Evolutionary conservation across 1,284 basidiomycete species (phyloP).

Genomic region (Naganishia sp.): DNA sequence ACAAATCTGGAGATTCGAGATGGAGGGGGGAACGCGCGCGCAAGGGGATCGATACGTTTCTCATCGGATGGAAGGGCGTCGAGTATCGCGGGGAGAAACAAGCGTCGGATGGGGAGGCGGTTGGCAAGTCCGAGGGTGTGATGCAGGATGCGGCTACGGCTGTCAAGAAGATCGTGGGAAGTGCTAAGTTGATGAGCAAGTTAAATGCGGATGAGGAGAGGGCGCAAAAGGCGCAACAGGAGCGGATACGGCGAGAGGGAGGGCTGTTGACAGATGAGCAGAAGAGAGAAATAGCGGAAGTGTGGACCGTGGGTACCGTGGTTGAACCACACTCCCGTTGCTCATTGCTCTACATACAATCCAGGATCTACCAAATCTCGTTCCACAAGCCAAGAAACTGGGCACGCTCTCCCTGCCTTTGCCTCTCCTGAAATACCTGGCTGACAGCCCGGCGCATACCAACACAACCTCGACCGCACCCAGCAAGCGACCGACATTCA

Average conservation of each 20-base stretch:
- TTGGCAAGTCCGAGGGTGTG: slow-evolving; percentile 36
- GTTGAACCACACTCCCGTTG: background rate
- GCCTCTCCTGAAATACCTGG: slow-evolving; percentile 30
- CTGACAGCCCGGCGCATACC: background rate
- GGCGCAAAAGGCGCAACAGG: slow-evolving; percentile 21
- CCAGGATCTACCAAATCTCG: slow-evolving; percentile 18
- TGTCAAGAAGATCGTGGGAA: slow-evolving; percentile 25
- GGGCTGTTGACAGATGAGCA: slow-evolving; percentile 10
- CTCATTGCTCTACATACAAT: no score
- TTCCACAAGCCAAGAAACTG: slow-evolving; percentile 37
- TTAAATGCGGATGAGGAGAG: slow-evolving; percentile 26
- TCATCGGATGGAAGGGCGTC: slow-evolving; percentile 49
- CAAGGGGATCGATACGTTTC: slow-evolving; percentile 40
- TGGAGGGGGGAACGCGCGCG: slow-evolving; percentile 33
- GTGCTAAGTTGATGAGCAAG: slow-evolving; percentile 36
- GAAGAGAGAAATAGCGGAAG: slow-evolving; percentile 34
- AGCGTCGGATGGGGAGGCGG: slow-evolving; percentile 28
- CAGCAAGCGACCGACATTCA: slow-evolving; percentile 4
- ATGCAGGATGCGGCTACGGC: slow-evolving; percentile 34
- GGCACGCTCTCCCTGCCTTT: slow-evolving; percentile 47
- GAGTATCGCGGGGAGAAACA: slow-evolving; percentile 46
- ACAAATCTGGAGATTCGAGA: slow-evolving; percentile 39
- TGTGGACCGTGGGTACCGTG: slow-evolving; percentile 36
- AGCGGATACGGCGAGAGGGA: slow-evolving; percentile 15
- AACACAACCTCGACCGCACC: background rate